Base-by-base conservation (phyloP, 2,329 filamentous ascomycete species). In the Phyllosticta citriasiana region DNA sequence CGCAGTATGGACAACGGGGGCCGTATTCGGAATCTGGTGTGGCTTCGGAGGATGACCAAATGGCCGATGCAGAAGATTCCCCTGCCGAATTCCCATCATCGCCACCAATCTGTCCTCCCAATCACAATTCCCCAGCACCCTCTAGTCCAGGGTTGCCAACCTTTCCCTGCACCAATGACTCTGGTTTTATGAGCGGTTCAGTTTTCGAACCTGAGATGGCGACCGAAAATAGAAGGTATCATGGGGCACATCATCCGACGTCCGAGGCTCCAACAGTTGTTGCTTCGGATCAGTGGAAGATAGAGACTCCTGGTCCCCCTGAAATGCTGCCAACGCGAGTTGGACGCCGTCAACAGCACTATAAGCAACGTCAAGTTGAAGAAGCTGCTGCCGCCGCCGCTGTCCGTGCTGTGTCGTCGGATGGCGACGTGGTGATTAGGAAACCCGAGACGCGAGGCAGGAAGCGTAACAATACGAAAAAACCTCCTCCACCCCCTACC, bases 21-120 rank as follows among this genome's bases (percentile, higher is more conserved):
- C 58, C 65, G 9, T 73, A 72, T 33, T 79, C 77, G 2, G 78
- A 80, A 62, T 72, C 71, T 55, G 72, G 74, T 10, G 66, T 72
- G 35, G 78, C 76, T 59, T 74, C 75, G 4, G 78, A 80, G 63
- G 77, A 78, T 27, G 77, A 75, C 59, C 80, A 79, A 59, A 80
- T 79, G 57, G 76, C 76, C 61, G 77, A 77, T 62, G 74, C 78
- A 8, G 78, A 79, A 53, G 79, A 88, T 61, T 95, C 91, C 58
- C 88, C 91, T 3, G 85, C 85, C 56, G 89, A 90, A 59, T 90
- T 97, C 67, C 88, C 88, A 1, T 97, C 94, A 0, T 97, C 93
- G 3, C 93, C 93, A 14, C 94, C 94, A 0, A 80, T 95, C 1
- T 85, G 91, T 64, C 65, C 69, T 7, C 67, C 67, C 52, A 82